Evolutionary conservation across 371 early-diverging fungal species (phyloP), one percentile per base, ranked within the genome.

Genomic region (Zopfochytrium polystomum): DNA sequence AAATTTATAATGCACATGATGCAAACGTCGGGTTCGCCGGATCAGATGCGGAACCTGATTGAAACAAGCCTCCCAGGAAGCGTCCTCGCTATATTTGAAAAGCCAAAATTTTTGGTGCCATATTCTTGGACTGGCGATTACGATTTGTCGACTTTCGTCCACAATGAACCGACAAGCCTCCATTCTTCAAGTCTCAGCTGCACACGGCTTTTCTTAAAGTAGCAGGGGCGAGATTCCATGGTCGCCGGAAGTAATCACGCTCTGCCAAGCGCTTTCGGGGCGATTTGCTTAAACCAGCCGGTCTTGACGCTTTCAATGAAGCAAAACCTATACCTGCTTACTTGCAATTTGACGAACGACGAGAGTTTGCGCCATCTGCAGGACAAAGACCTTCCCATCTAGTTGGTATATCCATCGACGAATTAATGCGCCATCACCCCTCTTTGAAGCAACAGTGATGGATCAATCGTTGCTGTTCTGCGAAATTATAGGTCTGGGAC

Each of bases 91-190:
- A 85, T 95, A 20, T 85, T 96, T 71, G 77, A 85, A 45, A 68
- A 87, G 42, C 81, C 90, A 0, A 73, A 77, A 2, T 70, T 84
- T 7, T 93, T 93, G 77, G 94, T 92, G 26, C 83, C 85, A 71
- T 74, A 72, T 71, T 22, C 70, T 75, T 68, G 74, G 76, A 4
- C 49, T 76, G 22, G n/a, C n/a, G n/a, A n/a, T n/a, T n/a, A n/a
- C n/a, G n/a, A n/a, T n/a, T n/a, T n/a, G 83, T 85, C 96, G 0
- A 93, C 92, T 5, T 90, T 98, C 61, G 90, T 98, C 42, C 96
- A 98, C 71, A 96, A 93, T 65, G 98, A 98, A 62, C 96, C 98
- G 0, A 95, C 96, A 0, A 89, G 87, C 2, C 74, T 97, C 90
- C 1, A 90, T 98, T 52, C 75, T 97, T 42, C 97, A 97, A 97